Base-by-base conservation (phyloP, 441 rosid species). In the Lepidium campestre region DNA sequence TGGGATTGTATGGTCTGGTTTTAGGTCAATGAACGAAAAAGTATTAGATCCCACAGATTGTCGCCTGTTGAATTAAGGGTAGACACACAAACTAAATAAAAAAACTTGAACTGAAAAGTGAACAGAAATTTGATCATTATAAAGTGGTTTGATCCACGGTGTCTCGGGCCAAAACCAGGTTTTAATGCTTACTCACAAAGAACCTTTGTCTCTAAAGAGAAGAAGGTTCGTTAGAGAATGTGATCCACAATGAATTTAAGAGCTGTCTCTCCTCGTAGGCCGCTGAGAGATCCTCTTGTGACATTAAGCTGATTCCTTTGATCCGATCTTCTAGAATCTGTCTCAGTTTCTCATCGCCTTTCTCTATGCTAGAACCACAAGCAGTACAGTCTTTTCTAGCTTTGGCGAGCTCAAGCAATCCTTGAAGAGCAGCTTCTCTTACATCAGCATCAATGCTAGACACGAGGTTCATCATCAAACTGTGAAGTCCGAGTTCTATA, bases 201-300 rank as follows among this genome's bases (percentile, higher is more conserved):
- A 86, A 89, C 90, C 88, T 61, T 83, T 83, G 59, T 83, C 90
- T 34, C 82, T 72, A 45, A 87, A 57, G 82, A 7, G 91, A 77
- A 12, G 94, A 88, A 35, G 94, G 88, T 52, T 91, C 90, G 4
- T 79, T 72, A 76, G 80, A 89, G 77, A 80, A 81, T 50, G 82
- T 65, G 32, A 55, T 81, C 97, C 96, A 91, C 11, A 94, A 81
- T 11, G 87, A 80, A 54, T 94, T 93, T 14, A 94, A 83, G 12
- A 91, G 86, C 5, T 78, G 94, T 77, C 97, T 83, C 79, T 94
- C 97, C 75, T 89, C 96, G 62, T 76, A 81, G 19, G 82, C 85
- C 6, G 92, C 90, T 52, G 67, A 82, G 0, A 94, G 91, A 70
- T 91, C 99, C 55, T 89, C 98, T 0, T 81, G 53, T 23, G 96